Percentiles rank a stretch among this genome's conserved stretches.
Conservation (phyloP, 169 alveolate species). For the Plasmodium relictum region DNA sequence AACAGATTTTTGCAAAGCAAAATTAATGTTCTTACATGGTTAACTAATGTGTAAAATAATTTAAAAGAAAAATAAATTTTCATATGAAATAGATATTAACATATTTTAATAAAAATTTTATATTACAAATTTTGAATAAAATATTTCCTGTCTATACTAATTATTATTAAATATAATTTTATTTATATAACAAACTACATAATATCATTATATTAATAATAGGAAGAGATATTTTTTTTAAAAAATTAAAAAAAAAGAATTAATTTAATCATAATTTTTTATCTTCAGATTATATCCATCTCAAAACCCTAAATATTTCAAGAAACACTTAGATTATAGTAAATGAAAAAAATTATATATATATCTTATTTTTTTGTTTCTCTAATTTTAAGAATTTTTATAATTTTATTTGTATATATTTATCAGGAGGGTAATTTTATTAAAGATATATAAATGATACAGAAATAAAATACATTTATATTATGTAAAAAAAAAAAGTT, state of each 20-base stretch:
- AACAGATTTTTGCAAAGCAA: constrained; percentile 74
- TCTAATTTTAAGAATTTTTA: neutral
- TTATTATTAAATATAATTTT: too few relatives aligned
- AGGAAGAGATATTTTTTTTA: too few relatives aligned
- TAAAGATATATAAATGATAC: neutral
- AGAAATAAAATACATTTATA: neutral
- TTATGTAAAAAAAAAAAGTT: neutral
- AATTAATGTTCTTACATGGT: constrained; percentile 73
- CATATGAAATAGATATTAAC: too few relatives aligned
- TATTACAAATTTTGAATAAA: too few relatives aligned
- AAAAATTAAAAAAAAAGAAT: too few relatives aligned
- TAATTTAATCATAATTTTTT: neutral
- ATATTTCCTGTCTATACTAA: too few relatives aligned
- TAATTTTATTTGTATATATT: constrained; percentile 7
- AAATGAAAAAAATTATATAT: constrained; percentile 2
- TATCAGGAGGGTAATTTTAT: constrained; percentile 22
- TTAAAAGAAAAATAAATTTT: neutral
- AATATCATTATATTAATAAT: too few relatives aligned
- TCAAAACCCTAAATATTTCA: constrained; percentile 66
- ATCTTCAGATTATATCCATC: constrained; percentile 51
- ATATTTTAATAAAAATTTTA: too few relatives aligned
- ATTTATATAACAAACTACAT: too few relatives aligned
- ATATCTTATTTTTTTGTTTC: neutral
- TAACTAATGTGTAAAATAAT: constrained; percentile 66
- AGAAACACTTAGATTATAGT: constrained; percentile 61